Percentiles rank a stretch among this genome's conserved stretches.
phyloP scores from a whole-genome alignment of 495 filamentous ascomycete genomes.

The Trichoderma erinaceum region DNA sequence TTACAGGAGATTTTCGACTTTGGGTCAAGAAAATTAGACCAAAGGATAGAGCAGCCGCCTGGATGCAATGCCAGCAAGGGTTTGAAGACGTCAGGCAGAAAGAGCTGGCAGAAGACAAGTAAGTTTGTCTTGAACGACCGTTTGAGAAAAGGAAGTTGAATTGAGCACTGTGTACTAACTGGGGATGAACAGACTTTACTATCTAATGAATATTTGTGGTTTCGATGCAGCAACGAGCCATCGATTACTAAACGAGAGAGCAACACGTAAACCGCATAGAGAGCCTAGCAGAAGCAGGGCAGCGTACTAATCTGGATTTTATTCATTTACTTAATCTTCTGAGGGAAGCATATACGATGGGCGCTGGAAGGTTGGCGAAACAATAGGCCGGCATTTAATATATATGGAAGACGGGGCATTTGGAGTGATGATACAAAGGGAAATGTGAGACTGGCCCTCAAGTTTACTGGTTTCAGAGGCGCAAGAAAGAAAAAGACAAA shows the following conservation, averaged over 20 bases:
- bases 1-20: slow-evolving; percentile 75
- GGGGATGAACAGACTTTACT: slow-evolving; percentile 27
- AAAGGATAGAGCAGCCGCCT: slow-evolving; percentile 54
- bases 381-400: background rate
- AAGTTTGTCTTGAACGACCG: slow-evolving; percentile 21
- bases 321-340: background rate
- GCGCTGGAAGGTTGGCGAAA: background rate
- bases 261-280: slow-evolving; percentile 27
- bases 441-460: background rate
- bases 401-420: background rate
- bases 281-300: slow-evolving; percentile 27
- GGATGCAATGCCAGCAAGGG: slow-evolving; percentile 63
- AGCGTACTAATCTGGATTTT: slow-evolving; percentile 16
- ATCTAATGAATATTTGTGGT: slow-evolving; percentile 40
- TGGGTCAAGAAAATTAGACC: slow-evolving; percentile 72
- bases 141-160: slow-evolving; percentile 16
- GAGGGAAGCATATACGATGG: background rate
- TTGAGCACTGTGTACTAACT: background rate
- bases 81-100: slow-evolving; percentile 65
- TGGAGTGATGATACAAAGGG: background rate
- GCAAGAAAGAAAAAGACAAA: background rate
- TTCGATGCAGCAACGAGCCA: slow-evolving; percentile 39
- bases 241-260: slow-evolving; percentile 32
- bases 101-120: slow-evolving; percentile 54
- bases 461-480: background rate